Conservation (phyloP, 202 grass and related monocot species). For the Brachypodium distachyon region DNA sequence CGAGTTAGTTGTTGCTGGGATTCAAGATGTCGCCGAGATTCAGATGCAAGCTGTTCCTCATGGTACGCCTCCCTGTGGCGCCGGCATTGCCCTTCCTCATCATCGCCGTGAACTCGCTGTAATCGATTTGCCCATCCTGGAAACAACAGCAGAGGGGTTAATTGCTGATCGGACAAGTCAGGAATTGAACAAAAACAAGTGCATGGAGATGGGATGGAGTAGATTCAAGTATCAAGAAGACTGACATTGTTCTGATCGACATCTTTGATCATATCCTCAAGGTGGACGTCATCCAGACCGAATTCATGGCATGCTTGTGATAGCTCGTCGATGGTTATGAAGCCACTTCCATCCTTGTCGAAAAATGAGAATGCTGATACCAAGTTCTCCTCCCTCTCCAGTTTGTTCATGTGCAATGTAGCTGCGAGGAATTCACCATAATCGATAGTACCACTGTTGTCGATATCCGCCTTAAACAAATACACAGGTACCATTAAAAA, state of each 20-base stretch:
- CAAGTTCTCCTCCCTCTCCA: slow-evolving; percentile 93
- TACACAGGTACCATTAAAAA: neutral
- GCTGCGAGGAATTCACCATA: slow-evolving; percentile 94
- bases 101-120: slow-evolving; percentile 83
- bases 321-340: slow-evolving; percentile 91
- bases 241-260: slow-evolving; percentile 93
- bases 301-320: slow-evolving; percentile 76
- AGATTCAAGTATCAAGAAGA: neutral
- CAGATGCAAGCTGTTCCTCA: slow-evolving; percentile 62
- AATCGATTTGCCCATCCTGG: slow-evolving; percentile 98
- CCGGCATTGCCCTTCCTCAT: slow-evolving; percentile 93
- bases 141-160: slow-evolving; percentile 7
- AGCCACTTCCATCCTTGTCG: slow-evolving; percentile 96
- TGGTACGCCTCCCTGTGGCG: slow-evolving; percentile 68
- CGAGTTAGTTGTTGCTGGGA: slow-evolving; percentile 29
- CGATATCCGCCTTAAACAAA: slow-evolving; percentile 71
- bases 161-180: neutral
- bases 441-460: slow-evolving; percentile 84
- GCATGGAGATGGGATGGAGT: neutral
- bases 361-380: slow-evolving; percentile 80
- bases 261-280: slow-evolving; percentile 97
- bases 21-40: slow-evolving; percentile 75
- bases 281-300: slow-evolving; percentile 78
- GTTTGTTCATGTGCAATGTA: slow-evolving; percentile 97
- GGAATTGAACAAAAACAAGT: neutral